Conservation (phyloP, 2,329 filamentous ascomycete species). For the Truncatella angustata region DNA sequence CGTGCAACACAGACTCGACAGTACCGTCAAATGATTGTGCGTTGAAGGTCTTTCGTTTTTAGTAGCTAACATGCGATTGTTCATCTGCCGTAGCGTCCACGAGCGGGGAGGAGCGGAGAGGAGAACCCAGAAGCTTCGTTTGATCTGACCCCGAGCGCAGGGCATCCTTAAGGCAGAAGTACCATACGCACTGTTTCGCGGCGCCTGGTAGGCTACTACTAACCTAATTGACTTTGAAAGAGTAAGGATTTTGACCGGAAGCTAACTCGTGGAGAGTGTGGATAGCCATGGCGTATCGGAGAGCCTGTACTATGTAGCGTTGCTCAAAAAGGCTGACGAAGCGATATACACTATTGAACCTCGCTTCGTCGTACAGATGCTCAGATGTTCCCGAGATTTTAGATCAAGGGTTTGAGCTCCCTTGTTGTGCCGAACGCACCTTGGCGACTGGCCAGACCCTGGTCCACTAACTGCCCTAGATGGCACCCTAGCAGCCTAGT, state of each 20-base stretch:
- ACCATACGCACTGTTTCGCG: neutral
- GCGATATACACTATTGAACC: conserved; percentile 8
- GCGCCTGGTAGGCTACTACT: neutral
- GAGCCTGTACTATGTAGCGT: neutral
- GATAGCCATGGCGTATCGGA: neutral
- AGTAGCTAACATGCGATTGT: neutral
- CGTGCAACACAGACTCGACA: too few relatives aligned
- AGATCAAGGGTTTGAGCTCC: conserved; percentile 3
- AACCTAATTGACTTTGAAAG: neutral
- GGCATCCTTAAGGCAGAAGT: neutral
- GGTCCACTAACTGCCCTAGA: neutral
- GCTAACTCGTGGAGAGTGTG: neutral
- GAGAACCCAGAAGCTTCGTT: neutral
- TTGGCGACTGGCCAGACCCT: neutral
- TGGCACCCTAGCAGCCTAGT: neutral
- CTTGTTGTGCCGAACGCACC: neutral
- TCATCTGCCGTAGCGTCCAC: neutral
- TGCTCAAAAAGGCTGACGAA: neutral
- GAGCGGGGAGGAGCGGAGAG: too few relatives aligned
- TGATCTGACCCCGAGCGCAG: neutral
- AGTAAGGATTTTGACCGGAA: too few relatives aligned
- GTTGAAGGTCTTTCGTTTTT: too few relatives aligned
- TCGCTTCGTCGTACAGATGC: neutral
- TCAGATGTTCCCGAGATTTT: conserved; percentile 8
- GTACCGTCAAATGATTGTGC: too few relatives aligned